Percentiles rank a stretch among this genome's conserved stretches.
These are phyloP conservation scores for Beauveria caledonica DNA, from an alignment of 2,329 filamentous ascomycete species.

Conservation along the genomic window DNA sequence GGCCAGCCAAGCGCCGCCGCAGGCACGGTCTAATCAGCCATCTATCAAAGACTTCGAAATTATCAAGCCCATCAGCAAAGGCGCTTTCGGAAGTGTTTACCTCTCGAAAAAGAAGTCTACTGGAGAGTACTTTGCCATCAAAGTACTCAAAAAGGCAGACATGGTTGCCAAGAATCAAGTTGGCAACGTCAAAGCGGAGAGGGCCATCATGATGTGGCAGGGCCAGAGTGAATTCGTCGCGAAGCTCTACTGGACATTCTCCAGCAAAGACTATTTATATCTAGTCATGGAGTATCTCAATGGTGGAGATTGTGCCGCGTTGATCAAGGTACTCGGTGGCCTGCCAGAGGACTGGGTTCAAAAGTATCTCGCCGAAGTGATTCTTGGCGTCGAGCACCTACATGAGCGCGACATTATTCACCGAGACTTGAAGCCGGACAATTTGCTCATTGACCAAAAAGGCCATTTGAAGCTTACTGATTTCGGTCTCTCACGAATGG, in stretches of 20 bases:
- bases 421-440: conserved; percentile 93
- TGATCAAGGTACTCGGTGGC: conserved; percentile 89
- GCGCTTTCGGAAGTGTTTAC: conserved; percentile 96
- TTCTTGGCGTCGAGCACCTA: conserved; percentile 92
- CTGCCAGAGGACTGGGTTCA: conserved; percentile 96
- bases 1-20: conserved; percentile 67
- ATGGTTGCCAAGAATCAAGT: conserved; percentile 99
- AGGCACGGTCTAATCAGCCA: conserved; percentile 80
- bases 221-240: conserved; percentile 98
- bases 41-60: conserved; percentile 99
- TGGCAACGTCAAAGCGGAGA: conserved; percentile 96
- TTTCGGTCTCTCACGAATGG: conserved; percentile 96
- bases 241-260: conserved; percentile 99
- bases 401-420: conserved; percentile 94
- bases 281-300: conserved; percentile 99
- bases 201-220: conserved; percentile 99
- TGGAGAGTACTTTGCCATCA: conserved; percentile 97
- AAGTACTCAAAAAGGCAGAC: conserved; percentile 97
- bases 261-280: conserved; percentile 97
- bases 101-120: conserved; percentile 98
- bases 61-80: conserved; percentile 98
- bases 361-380: conserved; percentile 93
- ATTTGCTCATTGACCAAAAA: conserved; percentile 91
- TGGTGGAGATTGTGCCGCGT: conserved; percentile 89
- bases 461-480: conserved; percentile 96